These are phyloP conservation scores for Bidens hawaiensis DNA, from an alignment of 140 eudicot species.

Conservation along the genomic window DNA sequence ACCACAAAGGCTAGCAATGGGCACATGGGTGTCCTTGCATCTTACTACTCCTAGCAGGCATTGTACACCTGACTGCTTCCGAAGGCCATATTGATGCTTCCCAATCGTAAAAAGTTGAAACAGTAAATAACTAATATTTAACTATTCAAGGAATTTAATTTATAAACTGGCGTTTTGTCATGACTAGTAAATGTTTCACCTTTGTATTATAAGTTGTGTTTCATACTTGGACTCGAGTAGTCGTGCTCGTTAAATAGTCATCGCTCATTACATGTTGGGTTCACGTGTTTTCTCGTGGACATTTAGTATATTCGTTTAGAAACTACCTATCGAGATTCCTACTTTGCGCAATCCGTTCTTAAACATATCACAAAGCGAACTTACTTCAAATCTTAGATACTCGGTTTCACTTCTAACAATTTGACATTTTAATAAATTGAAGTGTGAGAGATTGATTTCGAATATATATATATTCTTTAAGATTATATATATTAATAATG, in stretches of 20 bases:
- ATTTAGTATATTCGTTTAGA: not conserved
- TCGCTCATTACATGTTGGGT: not conserved
- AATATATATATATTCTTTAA: no score
- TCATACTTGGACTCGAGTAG: not conserved
- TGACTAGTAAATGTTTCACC: not conserved
- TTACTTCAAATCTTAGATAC: not conserved
- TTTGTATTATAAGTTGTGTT: not conserved
- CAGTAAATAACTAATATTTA: not conserved
- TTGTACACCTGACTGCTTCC: constrained; percentile 16
- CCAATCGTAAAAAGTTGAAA: not conserved
- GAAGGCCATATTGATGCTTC: not conserved
- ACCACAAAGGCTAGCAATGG: no score
- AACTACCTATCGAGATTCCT: not conserved
- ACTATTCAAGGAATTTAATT: no score
- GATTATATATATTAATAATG: no score
- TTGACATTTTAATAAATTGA: no score
- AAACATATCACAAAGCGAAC: not conserved
- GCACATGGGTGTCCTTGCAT: no score
- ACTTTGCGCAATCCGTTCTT: not conserved
- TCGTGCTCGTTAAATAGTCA: not conserved
- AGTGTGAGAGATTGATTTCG: no score
- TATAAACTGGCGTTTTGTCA: not conserved
- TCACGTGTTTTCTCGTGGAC: not conserved
- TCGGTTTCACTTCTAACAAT: not conserved
- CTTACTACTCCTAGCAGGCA: no score